Evolutionary conservation across 2,329 filamentous ascomycete species (phyloP), one percentile per base, ranked within the genome.

Genomic region (Penicillium sp.): DNA sequence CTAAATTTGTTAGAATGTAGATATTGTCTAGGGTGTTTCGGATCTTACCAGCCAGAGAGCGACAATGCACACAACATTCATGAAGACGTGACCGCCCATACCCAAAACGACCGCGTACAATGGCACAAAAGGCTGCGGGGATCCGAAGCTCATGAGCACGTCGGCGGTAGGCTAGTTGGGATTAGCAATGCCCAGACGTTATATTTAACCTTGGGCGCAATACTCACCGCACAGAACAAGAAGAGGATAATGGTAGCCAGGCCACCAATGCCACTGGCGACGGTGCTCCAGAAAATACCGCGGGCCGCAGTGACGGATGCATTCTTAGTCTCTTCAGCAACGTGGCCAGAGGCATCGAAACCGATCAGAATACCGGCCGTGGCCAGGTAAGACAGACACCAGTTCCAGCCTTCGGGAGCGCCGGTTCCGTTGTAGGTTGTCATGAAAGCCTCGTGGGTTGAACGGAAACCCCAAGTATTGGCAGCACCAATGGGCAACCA

Each of bases 301-400:
- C 80, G 75, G 0, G 84, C 84, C 8, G 84, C 83, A n/a, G 81
- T 78, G 1, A 82, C 49, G 21, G 75, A 79, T 2, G 83, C 84
- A 58, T 86, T 83, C 68, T 84, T 83, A 1, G 84, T 87, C 66
- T 86, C 84, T 61, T 87, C 84, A 0, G 82, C 82, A 27, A 87
- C 82, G 61, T 86, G 84, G 2, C 84, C 84, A 1, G 81, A 83
- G 0, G 84, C 84, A 68, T 87, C 84, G 53, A 85, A 86, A 1
- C 84, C 84, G 51, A 87, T 85, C 54, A 87, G 65, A 42, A 86
- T 81, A 42, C 84, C 84, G 8, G 84, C 84, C 1, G 84, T 86
- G 1, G 84, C 83, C 26, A 84, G 79, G 67, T 84, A 87, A 4
- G 82, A 84, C 3, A 87, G 76, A 71, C 84, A 85, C 84, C 84